Evolutionary conservation across 2,329 filamentous ascomycete species (phyloP).

Genomic region (Magnaporthales sp.): DNA sequence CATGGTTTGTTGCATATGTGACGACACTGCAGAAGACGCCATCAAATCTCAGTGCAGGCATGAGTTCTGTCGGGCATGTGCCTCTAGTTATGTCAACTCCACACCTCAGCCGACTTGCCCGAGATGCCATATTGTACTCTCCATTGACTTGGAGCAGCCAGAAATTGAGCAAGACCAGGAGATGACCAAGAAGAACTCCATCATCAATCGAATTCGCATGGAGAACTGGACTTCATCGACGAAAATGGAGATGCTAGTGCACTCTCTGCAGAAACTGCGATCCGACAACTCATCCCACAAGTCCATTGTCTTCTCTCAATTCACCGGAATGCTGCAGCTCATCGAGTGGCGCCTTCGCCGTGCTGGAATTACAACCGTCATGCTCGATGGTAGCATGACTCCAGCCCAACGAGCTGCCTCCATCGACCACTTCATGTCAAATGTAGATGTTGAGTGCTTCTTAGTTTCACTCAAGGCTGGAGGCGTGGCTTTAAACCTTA

Average conservation of each 20-base stretch:
- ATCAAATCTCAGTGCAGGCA: conserved; percentile 89
- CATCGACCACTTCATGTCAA: conserved; percentile 95
- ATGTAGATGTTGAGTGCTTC: conserved; percentile 90
- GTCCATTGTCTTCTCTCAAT: conserved; percentile 95
- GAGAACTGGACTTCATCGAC: conserved; percentile 97
- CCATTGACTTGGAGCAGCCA: conserved; percentile 89
- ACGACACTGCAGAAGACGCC: conserved; percentile 91
- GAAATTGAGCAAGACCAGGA: conserved; percentile 89
- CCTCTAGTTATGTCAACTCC: conserved; percentile 70
- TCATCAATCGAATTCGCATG: conserved; percentile 98
- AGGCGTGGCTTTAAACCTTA: conserved; percentile 89
- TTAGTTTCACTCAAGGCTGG: conserved; percentile 93
- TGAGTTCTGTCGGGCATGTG: conserved; percentile 80
- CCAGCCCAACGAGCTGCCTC: conserved; percentile 86
- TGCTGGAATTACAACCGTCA: conserved; percentile 95
- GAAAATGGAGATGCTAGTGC: conserved; percentile 94
- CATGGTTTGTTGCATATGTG: conserved; percentile 87
- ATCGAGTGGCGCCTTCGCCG: conserved; percentile 94
- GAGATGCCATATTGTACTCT: conserved; percentile 79
- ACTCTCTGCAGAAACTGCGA: conserved; percentile 84
- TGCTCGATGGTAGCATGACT: conserved; percentile 97
- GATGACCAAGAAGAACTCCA: conserved; percentile 85
- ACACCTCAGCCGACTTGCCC: conserved; percentile 76
- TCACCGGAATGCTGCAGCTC: conserved; percentile 93
- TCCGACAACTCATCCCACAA: conserved; percentile 92